Evolutionary conservation across 2,329 filamentous ascomycete genomes (phyloP), one percentile per base, ranked within the genome.

Genomic region (Xylariaceae sp.): DNA sequence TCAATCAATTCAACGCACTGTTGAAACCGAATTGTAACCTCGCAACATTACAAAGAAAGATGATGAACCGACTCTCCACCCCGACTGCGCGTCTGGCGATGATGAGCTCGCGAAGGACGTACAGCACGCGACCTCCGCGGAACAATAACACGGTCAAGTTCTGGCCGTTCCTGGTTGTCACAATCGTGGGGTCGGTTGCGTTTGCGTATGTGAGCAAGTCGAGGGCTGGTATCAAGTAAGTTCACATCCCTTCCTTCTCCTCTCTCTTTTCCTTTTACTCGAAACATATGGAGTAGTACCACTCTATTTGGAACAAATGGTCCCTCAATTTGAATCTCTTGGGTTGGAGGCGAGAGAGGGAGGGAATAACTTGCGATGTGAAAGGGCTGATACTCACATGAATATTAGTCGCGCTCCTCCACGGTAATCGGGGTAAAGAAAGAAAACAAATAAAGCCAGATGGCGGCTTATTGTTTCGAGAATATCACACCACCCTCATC

Each of bases 111-210:
- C 54, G 37, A 18, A 47, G 68, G 56, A 35, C 67, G 73, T 85
- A 79, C 64, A 79, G 77, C 55, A 74, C 76, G 11, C 68, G 75
- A 47, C 74, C 74, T 8, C 75, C 74, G 42, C 65, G 62, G 59
- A 71, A 70, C 9, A 71, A 69, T 58, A 71, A 73, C 50, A 67
- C 69, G 49, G 73, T 84, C 75, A 83, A 83, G 72, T 83, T 84
- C 53, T 83, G 81, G 80, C 82, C 82, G 1, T 84, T 84, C 64
- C n/a, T 80, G 51, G 71, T 74, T 55, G 73, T 84, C 64, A 77
- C 83, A 63, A 77, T 72, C 37, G 64, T 78, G 13, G 78, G 80
- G 52, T 75, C 76, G 6, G 76, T 76, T 11, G 80, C 77, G 23
- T 85, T 83, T 70, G 71, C 79, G 37, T 70, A 78, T 42, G 72